Evolutionary conservation across 257 asterid genomes (phyloP).

Genomic region (Ilex asprella): DNA sequence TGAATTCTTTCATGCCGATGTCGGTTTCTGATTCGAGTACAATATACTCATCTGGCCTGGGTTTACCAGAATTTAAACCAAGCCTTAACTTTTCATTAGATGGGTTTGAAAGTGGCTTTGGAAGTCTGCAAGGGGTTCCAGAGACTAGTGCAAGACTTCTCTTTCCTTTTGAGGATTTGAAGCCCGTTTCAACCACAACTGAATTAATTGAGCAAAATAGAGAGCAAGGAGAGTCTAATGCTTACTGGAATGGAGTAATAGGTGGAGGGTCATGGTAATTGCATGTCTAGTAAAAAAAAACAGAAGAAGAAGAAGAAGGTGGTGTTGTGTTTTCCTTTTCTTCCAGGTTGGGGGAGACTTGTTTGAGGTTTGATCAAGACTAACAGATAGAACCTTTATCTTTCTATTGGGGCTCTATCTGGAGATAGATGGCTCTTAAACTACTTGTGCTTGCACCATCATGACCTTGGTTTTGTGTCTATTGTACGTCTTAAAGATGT

Average conservation of each 20-base stretch:
- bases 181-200: conserved; percentile 19
- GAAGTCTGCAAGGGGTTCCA: conserved; percentile 22
- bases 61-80: conserved; percentile 34
- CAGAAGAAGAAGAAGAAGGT: background rate
- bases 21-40: conserved; percentile 27
- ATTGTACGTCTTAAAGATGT: too few species aligned
- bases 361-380: background rate
- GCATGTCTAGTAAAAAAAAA: background rate
- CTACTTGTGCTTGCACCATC: too few species aligned
- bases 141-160: conserved; percentile 26
- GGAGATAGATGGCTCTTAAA: too few species aligned
- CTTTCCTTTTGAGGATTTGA: conserved; percentile 59
- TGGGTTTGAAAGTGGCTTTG: conserved; percentile 29
- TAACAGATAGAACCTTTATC: background rate
- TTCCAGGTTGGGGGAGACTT: background rate
- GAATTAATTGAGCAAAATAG: conserved; percentile 24
- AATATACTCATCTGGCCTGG: conserved; percentile 27
- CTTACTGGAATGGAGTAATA: conserved; percentile 70
- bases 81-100: conserved; percentile 49
- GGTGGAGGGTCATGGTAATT: conserved; percentile 45
- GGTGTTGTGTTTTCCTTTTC: background rate
- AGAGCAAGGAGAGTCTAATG: conserved; percentile 36
- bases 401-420: too few species aligned
- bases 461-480: too few species aligned
- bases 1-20: conserved; percentile 28